Conservation (phyloP, 768 basidiomycete genomes). For the Pleurotus tuber-regium region DNA sequence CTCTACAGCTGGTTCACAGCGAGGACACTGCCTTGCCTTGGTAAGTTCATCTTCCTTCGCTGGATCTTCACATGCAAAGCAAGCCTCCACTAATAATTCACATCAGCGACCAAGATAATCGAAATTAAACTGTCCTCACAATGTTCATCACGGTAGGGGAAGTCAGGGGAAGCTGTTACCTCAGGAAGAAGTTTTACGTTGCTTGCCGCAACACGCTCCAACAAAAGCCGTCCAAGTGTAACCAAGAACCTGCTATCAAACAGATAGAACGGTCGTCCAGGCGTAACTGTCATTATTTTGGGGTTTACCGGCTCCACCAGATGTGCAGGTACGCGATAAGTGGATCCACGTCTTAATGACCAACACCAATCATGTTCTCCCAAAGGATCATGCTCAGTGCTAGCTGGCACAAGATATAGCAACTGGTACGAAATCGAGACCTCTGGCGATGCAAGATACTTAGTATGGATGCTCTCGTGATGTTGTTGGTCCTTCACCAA, state of each 20-base stretch:
- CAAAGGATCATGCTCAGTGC: constrained; percentile 1
- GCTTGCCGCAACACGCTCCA: constrained; percentile 14
- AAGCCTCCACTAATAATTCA: constrained; percentile 17
- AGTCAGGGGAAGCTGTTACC: constrained; percentile 12
- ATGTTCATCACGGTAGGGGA: constrained; percentile 21
- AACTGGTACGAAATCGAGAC: constrained; percentile 6
- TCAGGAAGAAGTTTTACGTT: constrained; percentile 20
- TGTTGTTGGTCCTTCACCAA: constrained; percentile 20
- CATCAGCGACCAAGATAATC: neutral
- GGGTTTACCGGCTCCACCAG: constrained; percentile 26
- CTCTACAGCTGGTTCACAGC: constrained; percentile 12
- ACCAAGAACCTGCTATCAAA: constrained; percentile 22
- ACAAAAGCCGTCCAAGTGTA: constrained; percentile 17
- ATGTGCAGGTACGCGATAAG: constrained; percentile 14
- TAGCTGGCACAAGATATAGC: constrained; percentile 1
- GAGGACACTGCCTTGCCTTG: neutral
- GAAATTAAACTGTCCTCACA: constrained; percentile 10
- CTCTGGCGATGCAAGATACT: neutral
- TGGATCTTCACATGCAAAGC: constrained; percentile 19
- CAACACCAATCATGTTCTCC: constrained; percentile 25
- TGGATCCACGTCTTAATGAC: constrained; percentile 4
- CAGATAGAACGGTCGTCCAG: constrained; percentile 18
- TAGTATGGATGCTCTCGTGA: constrained; percentile 16
- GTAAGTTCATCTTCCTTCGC: neutral
- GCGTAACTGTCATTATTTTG: constrained; percentile 9